Conservation (phyloP, 371 early-diverging fungal genomes). For the Mortierella sp. region DNA sequence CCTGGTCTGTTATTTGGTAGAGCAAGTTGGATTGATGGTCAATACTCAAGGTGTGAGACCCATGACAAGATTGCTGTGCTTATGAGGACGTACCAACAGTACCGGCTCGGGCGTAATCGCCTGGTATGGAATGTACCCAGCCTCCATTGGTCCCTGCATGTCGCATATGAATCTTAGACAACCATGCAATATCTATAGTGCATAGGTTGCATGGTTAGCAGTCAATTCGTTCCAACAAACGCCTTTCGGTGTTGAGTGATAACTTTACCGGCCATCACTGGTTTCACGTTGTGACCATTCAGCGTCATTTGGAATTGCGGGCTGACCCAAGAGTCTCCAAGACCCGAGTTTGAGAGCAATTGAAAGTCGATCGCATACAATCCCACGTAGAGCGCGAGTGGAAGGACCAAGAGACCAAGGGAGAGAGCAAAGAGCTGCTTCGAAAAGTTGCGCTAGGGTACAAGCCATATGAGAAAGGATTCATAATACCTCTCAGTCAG, state of each 20-base stretch:
- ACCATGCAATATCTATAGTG: constrained; percentile 81
- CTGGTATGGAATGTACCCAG: constrained; percentile 82
- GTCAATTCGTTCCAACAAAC: too few relatives aligned
- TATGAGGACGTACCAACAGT: constrained; percentile 53
- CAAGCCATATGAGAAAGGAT: background rate
- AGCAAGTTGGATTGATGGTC: too few relatives aligned
- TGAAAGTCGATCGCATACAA: constrained; percentile 87
- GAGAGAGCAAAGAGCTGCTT: constrained; percentile 65
- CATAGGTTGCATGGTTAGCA: too few relatives aligned
- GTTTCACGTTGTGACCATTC: constrained; percentile 25
- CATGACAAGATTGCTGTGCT: too few relatives aligned
- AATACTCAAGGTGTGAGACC: too few relatives aligned
- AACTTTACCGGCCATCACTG: constrained; percentile 34
- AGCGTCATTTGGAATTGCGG: constrained; percentile 78
- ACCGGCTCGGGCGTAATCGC: constrained; percentile 17
- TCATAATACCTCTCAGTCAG: background rate
- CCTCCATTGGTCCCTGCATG: constrained; percentile 78
- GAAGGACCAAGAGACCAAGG: constrained; percentile 79
- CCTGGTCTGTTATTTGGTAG: constrained; percentile 31
- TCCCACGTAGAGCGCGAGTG: constrained; percentile 80
- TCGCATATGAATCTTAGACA: constrained; percentile 78
- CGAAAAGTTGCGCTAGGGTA: constrained; percentile 42
- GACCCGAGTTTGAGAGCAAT: constrained; percentile 71
- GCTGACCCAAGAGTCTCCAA: constrained; percentile 83
- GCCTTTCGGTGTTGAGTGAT: background rate